These are phyloP conservation scores for Linnemannia schmuckeri DNA, from an alignment of 192 early-diverging fungal genomes.

Conservation along the genomic window DNA sequence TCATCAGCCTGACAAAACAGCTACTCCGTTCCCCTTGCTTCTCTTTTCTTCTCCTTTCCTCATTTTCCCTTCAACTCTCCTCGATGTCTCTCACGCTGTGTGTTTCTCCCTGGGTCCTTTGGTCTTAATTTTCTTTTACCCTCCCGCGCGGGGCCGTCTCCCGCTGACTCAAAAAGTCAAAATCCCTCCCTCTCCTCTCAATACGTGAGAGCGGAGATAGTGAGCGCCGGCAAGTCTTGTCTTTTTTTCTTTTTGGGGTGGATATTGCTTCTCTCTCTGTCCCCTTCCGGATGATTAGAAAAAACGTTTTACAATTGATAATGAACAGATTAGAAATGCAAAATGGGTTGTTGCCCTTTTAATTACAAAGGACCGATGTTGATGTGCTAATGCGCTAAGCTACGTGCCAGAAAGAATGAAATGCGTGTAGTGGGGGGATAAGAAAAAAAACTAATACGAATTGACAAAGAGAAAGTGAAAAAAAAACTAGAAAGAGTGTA, in stretches of 20 bases:
- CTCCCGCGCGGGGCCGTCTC: background rate
- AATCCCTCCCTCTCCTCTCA: background rate
- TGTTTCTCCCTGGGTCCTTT: background rate
- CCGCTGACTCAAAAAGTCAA: conserved; percentile 10
- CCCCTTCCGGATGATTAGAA: background rate
- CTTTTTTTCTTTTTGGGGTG: background rate
- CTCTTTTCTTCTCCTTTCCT: conserved; percentile 2
- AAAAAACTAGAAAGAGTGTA: background rate
- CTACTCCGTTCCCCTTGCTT: background rate
- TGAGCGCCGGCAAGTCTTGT: background rate
- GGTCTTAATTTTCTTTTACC: background rate
- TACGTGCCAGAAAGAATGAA: background rate
- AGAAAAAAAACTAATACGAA: background rate
- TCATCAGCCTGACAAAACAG: background rate
- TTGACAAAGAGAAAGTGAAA: background rate
- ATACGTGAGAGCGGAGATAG: background rate
- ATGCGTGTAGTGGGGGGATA: conserved; percentile 8
- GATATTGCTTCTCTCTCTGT: too few species aligned
- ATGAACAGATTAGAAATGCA: background rate
- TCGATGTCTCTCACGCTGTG: background rate
- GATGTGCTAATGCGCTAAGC: background rate
- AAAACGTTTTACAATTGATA: background rate
- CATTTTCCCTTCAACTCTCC: conserved; percentile 1
- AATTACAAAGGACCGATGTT: background rate
- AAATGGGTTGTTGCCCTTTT: conserved; percentile 7